Evolutionary conservation across 306 rosid species (phyloP), one percentile per base, ranked within the genome.

Genomic region (Quillaja saponaria): DNA sequence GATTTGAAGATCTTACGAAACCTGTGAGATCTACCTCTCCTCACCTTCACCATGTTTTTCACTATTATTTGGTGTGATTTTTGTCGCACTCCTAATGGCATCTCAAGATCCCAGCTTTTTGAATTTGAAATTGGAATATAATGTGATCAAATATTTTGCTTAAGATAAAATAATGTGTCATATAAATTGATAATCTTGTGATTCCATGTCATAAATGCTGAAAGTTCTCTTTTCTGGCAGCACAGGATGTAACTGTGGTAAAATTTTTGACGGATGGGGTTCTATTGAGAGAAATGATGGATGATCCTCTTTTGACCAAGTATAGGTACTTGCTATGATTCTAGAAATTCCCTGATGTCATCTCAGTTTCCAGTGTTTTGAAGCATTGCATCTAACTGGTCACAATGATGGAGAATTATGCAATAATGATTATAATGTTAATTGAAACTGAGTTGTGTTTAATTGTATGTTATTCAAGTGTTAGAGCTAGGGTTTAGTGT

Each of bases 201-300:
- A 67, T 47, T 56, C 15, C 34, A 21, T 58, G 45, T 34, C 49
- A 52, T 63, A 69, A 63, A 25, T 69, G 47, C 58, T 58, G 67
- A 31, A 35, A 54, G 44, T 68, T 73, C 71, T 63, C 72, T 61
- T 77, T 77, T 80, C 68, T 61, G 96, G 84, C 91, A 78, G 90
- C 71, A 49, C 88, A 88, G 92, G 95, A 82, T 71, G 84, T 76
- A 44, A 91, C 96, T 0, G 81, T 67, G 63, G 74, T 91, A 6
- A 91, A 91, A 73, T 91, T 91, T 77, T 85, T 91, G 45, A 91
- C 97, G 0, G 97, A 91, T 28, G 97, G 96, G 19, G 95, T 91
- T 53, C 79, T 91, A 28, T 74, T 91, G 8, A 83, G 96, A 81
- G 97, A 91, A 74, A 91, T 91, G 97, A 91, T 91, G 97, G 87